Base-by-base conservation (phyloP, 2,329 filamentous ascomycete genomes). In the Cladosporium sphaerospermum region DNA sequence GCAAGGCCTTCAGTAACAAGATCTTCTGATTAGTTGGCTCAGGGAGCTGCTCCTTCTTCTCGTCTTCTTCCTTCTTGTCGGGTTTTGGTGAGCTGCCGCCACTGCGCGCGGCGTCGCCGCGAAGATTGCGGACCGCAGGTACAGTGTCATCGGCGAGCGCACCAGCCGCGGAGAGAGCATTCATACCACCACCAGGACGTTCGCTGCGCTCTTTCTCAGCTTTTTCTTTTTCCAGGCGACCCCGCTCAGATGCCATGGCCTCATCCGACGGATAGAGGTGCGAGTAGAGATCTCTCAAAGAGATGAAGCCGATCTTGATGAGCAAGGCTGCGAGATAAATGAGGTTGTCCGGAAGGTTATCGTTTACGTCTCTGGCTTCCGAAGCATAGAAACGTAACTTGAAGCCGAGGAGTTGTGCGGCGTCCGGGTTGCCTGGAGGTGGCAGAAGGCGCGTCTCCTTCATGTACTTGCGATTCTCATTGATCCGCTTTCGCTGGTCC, bases 291-390 rank as follows among this genome's bases (percentile, higher is more conserved):
- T 99, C 93, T 49, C 83, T 80, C 6, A 99, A 75, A 1, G 93
- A 96, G 55, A 99, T 89, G 69, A 99, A 99, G 1, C 93, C 95
- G 59, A 96, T 88, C 72, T 99, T 99, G 72, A 99, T 91, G 31
- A 99, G 80, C 33, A 97, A 79, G 1, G 93, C 91, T 0, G 91
- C 86, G 14, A 99, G 80, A 61, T 93, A 95, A 31, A 97, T 89
- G 3, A 99, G 78, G 62, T 99, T 99, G 37, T 93, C 88, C 0
- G 93, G 93, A 2, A 97, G 77, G 2, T 84, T 78, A 63, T 97
- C 93, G 1, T 80, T 75, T 51, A 84, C 79, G 55, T 88, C 83
- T 53, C 92, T 82, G 34, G 86, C 84, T 28, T 84, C 77, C 0
- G 89, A 95, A 39, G 89, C 87, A 66, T 99, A 99, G 69, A 96